phyloP scores from a whole-genome alignment of 2,329 filamentous ascomycete genomes.

The Neonectria faginata region DNA sequence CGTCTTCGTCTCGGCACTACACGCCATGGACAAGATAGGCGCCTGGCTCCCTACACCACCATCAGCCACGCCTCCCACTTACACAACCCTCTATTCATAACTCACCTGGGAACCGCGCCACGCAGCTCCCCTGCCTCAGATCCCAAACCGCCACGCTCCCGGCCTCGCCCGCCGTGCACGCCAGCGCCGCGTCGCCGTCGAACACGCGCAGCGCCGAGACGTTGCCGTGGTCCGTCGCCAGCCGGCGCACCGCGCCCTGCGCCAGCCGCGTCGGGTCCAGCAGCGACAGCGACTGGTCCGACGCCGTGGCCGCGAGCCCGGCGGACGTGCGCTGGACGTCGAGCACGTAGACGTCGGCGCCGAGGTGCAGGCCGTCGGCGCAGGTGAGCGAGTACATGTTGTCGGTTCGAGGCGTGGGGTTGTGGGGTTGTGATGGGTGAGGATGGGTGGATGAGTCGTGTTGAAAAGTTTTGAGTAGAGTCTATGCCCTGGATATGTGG shows the following conservation, averaged over 20 bases:
- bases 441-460: not conserved
- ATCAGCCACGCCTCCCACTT: not conserved
- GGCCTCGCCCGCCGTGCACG: conserved; percentile 79
- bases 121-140: conserved; percentile 61
- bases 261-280: conserved; percentile 71
- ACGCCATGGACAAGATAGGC: conserved; percentile 74
- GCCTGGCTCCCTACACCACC: conserved; percentile 54
- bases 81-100: conserved; percentile 24
- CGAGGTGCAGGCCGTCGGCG: conserved; percentile 48
- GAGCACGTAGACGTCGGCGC: conserved; percentile 66
- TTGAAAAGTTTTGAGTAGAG: conserved; percentile 1
- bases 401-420: not conserved
- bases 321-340: conserved; percentile 64
- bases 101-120: conserved; percentile 61
- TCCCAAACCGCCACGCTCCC: conserved; percentile 77
- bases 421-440: conserved; percentile 1
- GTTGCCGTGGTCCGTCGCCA: conserved; percentile 68
- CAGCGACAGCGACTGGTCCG: conserved; percentile 76
- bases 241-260: conserved; percentile 59
- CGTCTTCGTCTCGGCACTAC: conserved; percentile 65
- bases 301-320: conserved; percentile 72
- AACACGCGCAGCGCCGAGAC: conserved; percentile 72
- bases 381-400: conserved; percentile 52
- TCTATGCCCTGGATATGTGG: not conserved
- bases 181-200: conserved; percentile 62